Percentiles rank a stretch among this genome's conserved stretches.
These are phyloP conservation scores for Kuraishia ogatae DNA, from an alignment of 805 yeast species.

Conservation along the genomic window DNA sequence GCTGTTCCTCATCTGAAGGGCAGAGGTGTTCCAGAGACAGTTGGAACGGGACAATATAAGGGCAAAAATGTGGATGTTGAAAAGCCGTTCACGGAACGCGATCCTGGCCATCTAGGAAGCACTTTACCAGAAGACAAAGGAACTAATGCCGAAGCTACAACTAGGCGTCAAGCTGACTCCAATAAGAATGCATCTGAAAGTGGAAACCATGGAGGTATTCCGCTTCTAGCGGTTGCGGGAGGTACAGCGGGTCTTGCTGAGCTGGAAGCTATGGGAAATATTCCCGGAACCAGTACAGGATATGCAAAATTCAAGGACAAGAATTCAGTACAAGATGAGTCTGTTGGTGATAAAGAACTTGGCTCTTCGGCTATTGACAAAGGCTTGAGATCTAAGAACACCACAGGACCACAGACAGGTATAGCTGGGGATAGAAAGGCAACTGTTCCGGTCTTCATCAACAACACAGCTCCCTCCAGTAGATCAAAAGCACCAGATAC, in stretches of 20 bases:
- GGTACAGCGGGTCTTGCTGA: slow-evolving; percentile 6
- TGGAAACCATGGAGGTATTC: slow-evolving; percentile 3
- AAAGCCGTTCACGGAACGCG: neutral
- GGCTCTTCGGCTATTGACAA: neutral
- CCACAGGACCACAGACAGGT: neutral
- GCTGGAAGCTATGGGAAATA: slow-evolving; percentile 1
- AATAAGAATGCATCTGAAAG: neutral
- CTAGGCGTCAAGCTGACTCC: neutral
- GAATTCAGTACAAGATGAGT: neutral
- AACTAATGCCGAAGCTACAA: neutral
- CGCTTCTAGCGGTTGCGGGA: slow-evolving; percentile 4
- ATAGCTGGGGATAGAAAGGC: neutral
- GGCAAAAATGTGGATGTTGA: neutral
- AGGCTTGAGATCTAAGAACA: neutral
- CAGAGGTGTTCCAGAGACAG: neutral
- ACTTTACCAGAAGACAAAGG: neutral
- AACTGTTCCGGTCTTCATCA: neutral
- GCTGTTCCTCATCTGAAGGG: neutral
- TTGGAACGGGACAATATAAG: neutral
- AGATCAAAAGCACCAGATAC: neutral
- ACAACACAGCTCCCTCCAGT: too few species aligned
- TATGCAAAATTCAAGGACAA: neutral
- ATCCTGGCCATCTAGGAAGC: neutral
- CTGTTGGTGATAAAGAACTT: neutral
- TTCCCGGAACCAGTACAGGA: neutral